Base-by-base conservation (phyloP, 2,329 filamentous ascomycete genomes). In the Balansia obtecta region DNA sequence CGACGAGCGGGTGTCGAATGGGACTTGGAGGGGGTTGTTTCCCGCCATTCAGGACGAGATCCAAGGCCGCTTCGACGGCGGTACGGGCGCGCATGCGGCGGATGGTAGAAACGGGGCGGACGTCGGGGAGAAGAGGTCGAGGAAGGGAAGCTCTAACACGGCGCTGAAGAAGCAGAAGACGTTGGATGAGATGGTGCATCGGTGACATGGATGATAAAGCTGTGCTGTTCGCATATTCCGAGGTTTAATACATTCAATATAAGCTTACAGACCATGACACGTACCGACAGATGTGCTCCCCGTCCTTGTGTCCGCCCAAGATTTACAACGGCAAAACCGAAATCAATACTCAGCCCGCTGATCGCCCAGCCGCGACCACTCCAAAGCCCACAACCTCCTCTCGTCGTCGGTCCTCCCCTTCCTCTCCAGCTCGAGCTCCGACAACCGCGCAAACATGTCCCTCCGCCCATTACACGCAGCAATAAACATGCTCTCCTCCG, bases 1-100 rank as follows among this genome's bases (percentile, higher is more conserved):
- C 54, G 73, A 86, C 60, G 62, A 73, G 7, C 73, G 68, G 56
- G 81, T 86, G 2, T 60, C 80, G 45, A 74, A 85, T 56, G 85
- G 84, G 4, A 77, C 61, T 5, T 78, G 74, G 75, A 70, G 67
- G 44, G 60, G 66, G 32, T 53, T 74, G 40, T 78, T 79, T 48
- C 68, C 68, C 20, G 62, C 60, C 10, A 49, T 53, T 11, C 54
- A 60, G 2, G 68, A 63, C 0, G 70, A 73, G 57, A 66, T 73
- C 50, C 68, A 68, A 53, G 69, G 67, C 4, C 57, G 62, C 18
- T 61, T 62, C 8, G 58, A 65, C 22, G 64, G 61, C 27, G 62
- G 67, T 20, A 58, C 64, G 37, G 65, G 63, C 2, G 65, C 62
- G 44, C 55, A 61, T 39, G 66, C 64, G 0, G 66, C 64, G 0